Conservation (phyloP, 306 rosid species). For the Canavalia gladiata region DNA sequence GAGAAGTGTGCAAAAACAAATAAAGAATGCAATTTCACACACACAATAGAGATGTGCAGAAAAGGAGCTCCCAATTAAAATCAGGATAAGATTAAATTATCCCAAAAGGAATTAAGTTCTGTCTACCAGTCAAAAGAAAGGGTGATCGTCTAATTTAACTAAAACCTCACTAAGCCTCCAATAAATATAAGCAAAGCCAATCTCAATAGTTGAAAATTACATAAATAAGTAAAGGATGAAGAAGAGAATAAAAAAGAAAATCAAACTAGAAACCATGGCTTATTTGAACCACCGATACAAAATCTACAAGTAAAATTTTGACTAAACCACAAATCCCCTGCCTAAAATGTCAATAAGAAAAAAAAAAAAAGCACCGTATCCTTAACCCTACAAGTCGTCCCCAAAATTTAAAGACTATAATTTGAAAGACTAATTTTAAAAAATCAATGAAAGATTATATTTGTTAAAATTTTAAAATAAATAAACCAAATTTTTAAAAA, state of each 20-base stretch:
- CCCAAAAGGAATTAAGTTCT: slow-evolving; percentile 52
- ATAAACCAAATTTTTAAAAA: too few relatives aligned
- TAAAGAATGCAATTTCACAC: slow-evolving; percentile 45
- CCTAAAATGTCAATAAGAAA: slow-evolving; percentile 48
- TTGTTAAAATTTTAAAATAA: too few relatives aligned
- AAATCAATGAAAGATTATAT: too few relatives aligned
- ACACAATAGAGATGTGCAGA: slow-evolving; percentile 49
- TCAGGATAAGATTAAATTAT: slow-evolving; percentile 46
- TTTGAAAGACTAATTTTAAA: too few relatives aligned
- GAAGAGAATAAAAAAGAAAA: slow-evolving; percentile 23
- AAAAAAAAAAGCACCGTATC: slow-evolving; percentile 34
- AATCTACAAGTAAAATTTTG: slow-evolving; percentile 55
- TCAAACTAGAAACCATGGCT: slow-evolving; percentile 41
- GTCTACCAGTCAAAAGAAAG: slow-evolving; percentile 55
- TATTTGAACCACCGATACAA: slow-evolving; percentile 52
- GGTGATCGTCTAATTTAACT: slow-evolving; percentile 51
- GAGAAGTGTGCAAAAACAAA: slow-evolving; percentile 31
- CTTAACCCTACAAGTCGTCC: slow-evolving; percentile 55
- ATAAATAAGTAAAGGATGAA: slow-evolving; percentile 33
- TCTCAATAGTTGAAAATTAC: slow-evolving; percentile 40
- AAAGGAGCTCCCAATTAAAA: slow-evolving; percentile 62
- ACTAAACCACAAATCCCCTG: slow-evolving; percentile 58
- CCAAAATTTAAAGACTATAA: slow-evolving; percentile 21
- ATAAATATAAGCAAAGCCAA: slow-evolving; percentile 47
- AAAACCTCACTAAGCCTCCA: slow-evolving; percentile 52